A percentile compares a stretch with the other conserved stretches of the same genome.
phyloP scores from a whole-genome alignment of 768 basidiomycete genomes.

The Sutorius australiensis region DNA sequence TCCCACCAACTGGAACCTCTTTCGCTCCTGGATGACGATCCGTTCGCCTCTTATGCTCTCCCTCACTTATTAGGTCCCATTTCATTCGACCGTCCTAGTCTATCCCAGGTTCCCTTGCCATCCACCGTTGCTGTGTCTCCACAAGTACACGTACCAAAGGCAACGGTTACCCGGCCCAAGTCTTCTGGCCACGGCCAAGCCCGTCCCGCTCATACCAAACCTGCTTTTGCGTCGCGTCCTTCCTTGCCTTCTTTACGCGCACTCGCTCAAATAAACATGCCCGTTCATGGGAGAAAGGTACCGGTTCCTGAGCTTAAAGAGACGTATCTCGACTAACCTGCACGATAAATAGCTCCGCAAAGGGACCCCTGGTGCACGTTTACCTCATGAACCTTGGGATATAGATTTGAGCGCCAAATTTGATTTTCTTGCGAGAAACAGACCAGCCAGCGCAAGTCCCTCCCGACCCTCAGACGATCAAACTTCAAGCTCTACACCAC shows the following conservation, averaged over 20 bases:
- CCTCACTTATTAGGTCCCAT: neutral
- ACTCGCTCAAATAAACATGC: slow-evolving; percentile 35
- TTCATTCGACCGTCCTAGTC: neutral
- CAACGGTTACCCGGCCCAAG: slow-evolving; percentile 24
- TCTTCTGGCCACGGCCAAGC: slow-evolving; percentile 34
- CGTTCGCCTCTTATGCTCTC: slow-evolving; percentile 49
- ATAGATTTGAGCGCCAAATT: slow-evolving; percentile 20
- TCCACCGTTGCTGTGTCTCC: slow-evolving; percentile 16
- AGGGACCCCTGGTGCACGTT: slow-evolving; percentile 39
- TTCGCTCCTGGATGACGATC: slow-evolving; percentile 61
- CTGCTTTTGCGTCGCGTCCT: slow-evolving; percentile 39
- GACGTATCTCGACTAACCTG: neutral
- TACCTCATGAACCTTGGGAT: slow-evolving; percentile 43
- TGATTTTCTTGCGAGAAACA: slow-evolving; percentile 3
- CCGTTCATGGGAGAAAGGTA: slow-evolving; percentile 37
- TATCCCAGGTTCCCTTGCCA: slow-evolving; percentile 9
- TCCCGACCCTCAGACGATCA: slow-evolving; percentile 2
- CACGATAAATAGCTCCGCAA: slow-evolving; percentile 33
- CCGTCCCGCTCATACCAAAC: slow-evolving; percentile 40
- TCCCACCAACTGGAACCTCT: slow-evolving; percentile 2
- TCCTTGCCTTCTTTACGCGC: slow-evolving; percentile 41
- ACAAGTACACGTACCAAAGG: slow-evolving; percentile 4
- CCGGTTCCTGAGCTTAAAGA: neutral
- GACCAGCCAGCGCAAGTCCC: neutral
- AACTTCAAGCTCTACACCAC: neutral